A percentile compares a stretch with the other conserved stretches of the same genome.
Conservation (phyloP, 2,329 filamentous ascomycete genomes). For the Colletotrichum australisinense region DNA sequence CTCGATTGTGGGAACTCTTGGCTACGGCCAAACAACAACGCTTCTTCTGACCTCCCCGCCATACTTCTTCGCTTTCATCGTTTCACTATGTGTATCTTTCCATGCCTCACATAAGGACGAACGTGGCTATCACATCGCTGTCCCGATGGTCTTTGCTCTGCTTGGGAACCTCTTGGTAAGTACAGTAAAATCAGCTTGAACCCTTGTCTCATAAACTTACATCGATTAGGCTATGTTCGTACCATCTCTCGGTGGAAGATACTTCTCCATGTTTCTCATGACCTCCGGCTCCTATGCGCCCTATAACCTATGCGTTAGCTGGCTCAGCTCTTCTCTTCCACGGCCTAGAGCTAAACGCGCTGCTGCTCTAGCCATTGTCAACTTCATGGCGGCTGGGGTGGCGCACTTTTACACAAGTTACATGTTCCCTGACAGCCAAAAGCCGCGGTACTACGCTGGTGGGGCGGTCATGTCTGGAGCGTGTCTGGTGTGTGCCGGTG, state of each 20-base stretch:
- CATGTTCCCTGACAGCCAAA: constrained; percentile 45
- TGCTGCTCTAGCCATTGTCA: constrained; percentile 47
- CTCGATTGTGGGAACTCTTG: constrained; percentile 68
- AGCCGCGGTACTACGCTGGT: constrained; percentile 44
- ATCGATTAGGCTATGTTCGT: constrained; percentile 23
- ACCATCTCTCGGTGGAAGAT: constrained; percentile 31
- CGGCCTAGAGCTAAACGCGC: constrained; percentile 50
- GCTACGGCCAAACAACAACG: constrained; percentile 62
- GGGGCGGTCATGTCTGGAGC: constrained; percentile 41
- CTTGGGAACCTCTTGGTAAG: constrained; percentile 14
- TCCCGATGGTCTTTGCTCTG: constrained; percentile 60
- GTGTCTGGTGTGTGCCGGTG: constrained; percentile 39
- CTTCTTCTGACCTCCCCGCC: constrained; percentile 68
- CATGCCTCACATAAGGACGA: constrained; percentile 72
- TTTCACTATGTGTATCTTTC: constrained; percentile 68
- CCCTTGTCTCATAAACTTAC: background rate
- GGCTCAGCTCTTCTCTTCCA: constrained; percentile 42
- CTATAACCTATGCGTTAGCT: constrained; percentile 49
- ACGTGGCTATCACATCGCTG: constrained; percentile 68
- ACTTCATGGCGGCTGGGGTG: constrained; percentile 41
- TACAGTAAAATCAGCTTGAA: background rate
- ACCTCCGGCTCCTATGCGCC: constrained; percentile 46
- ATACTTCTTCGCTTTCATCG: constrained; percentile 65
- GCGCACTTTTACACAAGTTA: constrained; percentile 45
- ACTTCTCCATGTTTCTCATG: constrained; percentile 41